Evolutionary conservation across 2,329 filamentous ascomycete species (phyloP), one percentile per base, ranked within the genome.

Genomic region (Gliomastix tumulicola): DNA sequence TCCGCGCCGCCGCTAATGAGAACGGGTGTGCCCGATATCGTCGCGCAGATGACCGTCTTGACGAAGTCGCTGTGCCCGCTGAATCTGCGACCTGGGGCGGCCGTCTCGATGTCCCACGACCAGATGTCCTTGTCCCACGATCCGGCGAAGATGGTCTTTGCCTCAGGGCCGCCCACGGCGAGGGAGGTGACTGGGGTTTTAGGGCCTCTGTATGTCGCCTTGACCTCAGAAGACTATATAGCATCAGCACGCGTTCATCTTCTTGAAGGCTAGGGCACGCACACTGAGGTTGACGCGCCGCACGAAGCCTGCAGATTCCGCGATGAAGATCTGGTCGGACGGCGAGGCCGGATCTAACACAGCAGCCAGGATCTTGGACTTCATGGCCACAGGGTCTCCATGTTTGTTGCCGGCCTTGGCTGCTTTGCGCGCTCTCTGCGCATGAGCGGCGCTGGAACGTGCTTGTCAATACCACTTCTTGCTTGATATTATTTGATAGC

Each of bases 51-150:
- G 4, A 97, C 65, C 5, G 84, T 71, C 62, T 96, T 96, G 49
- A 98, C 84, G 54, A 98, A 98, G 62, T 98, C 92, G 3, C 75
- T 69, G 58, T 97, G 90, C 5, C 88, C 88, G 40, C 74, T 72
- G 47, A 81, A 88, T 44, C 70, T 79, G 42, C 65, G 71, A n/a
- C 65, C 67, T 2, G 66, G 61, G 21, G 66, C 56, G 30, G 66
- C 68, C 4, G 76, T 76, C 15, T 70, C 64, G 21, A 82, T 64
- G 49, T 85, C 72, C 84, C 88, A 96, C 21, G 83, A 84, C 81
- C 88, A 95, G 40, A 97, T 74, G 16, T 78, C 74, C 63, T 94
- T 95, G 63, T 98, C 90, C 92, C 92, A 98, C 41, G 82, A 92
- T 22, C 89, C 90, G 18, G 88, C 88, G 57, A 88, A 96, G 10